Base-by-base conservation (phyloP, 148 eudicot species). In the Linanthus parryae region DNA sequence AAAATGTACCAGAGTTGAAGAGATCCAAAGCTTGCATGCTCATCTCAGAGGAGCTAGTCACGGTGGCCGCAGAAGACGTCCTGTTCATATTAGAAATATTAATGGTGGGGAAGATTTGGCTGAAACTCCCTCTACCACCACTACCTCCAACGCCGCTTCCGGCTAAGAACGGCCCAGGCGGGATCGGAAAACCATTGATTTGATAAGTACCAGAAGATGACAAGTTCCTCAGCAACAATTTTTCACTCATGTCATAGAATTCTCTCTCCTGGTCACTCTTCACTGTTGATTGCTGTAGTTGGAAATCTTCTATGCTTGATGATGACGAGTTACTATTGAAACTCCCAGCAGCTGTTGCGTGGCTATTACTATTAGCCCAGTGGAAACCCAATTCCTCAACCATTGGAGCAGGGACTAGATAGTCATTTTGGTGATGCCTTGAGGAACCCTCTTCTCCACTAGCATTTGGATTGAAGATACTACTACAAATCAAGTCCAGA, bases 41-140 rank as follows among this genome's bases (percentile, higher is more conserved):
- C 66, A 68, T 71, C 58, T 73, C 84, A 49, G 72, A 58, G 6
- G 79, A 40, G 41, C 65, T 62, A n/a, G n/a, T n/a, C 10, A 67
- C 66, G 48, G 57, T 31, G 25, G 36, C 24, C 9, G 62, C 41
- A 30, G 26, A 27, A n/a, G 55, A 34, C n/a, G 64, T 39, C 43
- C 48, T 59, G 57, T 52, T 64, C 61, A 73, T 57, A 35, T 75
- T 72, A 0, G 90, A 74, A 30, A 82, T 70, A 56, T 74, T 79
- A 47, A 79, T 62, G 30, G 72, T 80, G 0, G 95, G 90, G 28
- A 72, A 75, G 30, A 83, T 82, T 60, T 77, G 85, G 63, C 84
- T 82, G 57, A 78, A 78, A 26, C 49, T 59, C 37, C 70, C 66
- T 55, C 58, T 56, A 13, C 15, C 62, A 41, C 44, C 34, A 13